Conservation (phyloP, 148 eudicot genomes). For the Polygonum maritimum region DNA sequence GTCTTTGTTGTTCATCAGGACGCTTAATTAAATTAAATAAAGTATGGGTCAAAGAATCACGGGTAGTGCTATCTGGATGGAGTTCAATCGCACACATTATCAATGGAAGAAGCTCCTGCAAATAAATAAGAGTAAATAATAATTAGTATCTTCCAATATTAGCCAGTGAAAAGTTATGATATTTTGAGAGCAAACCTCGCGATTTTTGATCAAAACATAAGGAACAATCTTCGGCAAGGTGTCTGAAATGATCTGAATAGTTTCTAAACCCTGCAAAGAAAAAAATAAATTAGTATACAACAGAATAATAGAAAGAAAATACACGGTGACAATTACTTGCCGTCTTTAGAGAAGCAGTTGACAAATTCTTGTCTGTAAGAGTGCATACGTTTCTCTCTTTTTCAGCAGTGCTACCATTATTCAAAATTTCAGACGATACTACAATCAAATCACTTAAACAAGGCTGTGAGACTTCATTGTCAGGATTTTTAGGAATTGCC, state of each 20-base stretch:
- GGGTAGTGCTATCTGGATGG: conserved; percentile 82
- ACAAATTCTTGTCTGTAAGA: conserved; percentile 30
- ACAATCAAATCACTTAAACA: conserved; percentile 17
- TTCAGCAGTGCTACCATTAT: conserved; percentile 25
- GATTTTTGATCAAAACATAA: conserved; percentile 87
- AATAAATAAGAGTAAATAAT: conserved; percentile 8
- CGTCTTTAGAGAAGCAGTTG: conserved; percentile 49
- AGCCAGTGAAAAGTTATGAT: conserved; percentile 18
- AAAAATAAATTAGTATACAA: not conserved
- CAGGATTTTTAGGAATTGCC: conserved; percentile 24
- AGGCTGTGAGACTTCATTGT: conserved; percentile 20
- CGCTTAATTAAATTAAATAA: conserved; percentile 93
- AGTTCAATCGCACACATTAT: conserved; percentile 99
- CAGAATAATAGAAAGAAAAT: not conserved
- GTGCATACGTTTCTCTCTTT: conserved; percentile 21
- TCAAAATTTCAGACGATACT: conserved; percentile 14
- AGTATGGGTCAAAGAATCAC: conserved; percentile 95
- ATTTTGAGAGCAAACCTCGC: conserved; percentile 55
- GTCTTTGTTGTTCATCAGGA: conserved; percentile 96
- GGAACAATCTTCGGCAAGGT: conserved; percentile 97
- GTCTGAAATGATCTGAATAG: conserved; percentile 88
- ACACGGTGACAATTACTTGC: conserved; percentile 25
- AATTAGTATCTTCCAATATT: conserved; percentile 9
- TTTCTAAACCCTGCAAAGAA: conserved; percentile 59
- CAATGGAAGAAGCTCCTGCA: conserved; percentile 96